phyloP scores from a whole-genome alignment of 768 basidiomycete genomes.

The Agaricus bisporus region DNA sequence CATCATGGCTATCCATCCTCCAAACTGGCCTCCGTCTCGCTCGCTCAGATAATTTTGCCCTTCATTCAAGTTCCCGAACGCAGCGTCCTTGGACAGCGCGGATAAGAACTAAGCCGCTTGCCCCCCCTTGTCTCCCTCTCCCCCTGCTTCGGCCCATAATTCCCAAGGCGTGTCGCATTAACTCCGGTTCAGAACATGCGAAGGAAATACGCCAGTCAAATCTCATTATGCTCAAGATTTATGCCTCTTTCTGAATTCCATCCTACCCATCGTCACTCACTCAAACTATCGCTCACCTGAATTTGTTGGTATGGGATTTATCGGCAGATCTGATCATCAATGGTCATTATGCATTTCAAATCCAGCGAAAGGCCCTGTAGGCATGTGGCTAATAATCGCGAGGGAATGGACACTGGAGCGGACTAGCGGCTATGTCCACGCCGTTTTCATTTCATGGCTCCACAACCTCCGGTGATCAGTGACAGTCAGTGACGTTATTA shows the following conservation, averaged over 20 bases:
- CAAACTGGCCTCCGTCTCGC: constrained; percentile 3
- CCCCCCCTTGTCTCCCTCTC: not conserved
- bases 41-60: constrained; percentile 4
- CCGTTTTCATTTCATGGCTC: not conserved
- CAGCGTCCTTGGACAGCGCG: constrained; percentile 16
- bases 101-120: constrained; percentile 6
- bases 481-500: not conserved
- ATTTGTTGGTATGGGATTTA: not conserved
- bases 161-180: constrained; percentile 13
- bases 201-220: not conserved
- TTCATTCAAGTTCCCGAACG: constrained; percentile 14
- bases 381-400: not conserved
- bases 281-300: not conserved
- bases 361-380: not conserved
- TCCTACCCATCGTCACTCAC: constrained; percentile 4
- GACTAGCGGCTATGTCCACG: not conserved
- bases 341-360: constrained; percentile 6
- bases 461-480: not conserved
- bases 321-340: not conserved
- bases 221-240: constrained; percentile 7
- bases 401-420: not conserved
- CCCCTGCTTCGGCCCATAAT: constrained; percentile 1
- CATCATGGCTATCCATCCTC: constrained; percentile 9
- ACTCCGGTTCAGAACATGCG: constrained; percentile 12
- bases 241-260: not conserved